Base-by-base conservation (phyloP, 23 red algal genomes). In the Chondrus crispus region DNA sequence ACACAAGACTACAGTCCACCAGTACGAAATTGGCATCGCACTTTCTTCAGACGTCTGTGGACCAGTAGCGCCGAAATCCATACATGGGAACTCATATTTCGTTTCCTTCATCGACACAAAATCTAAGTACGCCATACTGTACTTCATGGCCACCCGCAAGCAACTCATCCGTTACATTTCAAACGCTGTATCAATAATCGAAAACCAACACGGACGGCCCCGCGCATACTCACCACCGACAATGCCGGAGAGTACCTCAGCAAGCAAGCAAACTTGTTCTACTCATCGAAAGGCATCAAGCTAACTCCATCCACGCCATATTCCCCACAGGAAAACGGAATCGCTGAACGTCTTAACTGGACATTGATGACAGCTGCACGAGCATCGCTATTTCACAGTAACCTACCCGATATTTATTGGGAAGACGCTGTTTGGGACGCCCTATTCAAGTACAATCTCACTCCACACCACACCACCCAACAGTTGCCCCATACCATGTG, bases 211-310 rank as follows among this genome's bases (percentile, higher is more conserved):
- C 19, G 64, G 64, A n/a, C 13, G 14, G 16, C 30, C 14, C 64
- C 64, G 64, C 64, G 28, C 13, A 13, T 71, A n/a, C 29, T 71
- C 64, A n/a, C n/a, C 18, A 28, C n/a, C 18, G 76, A 81, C 40
- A 60, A 81, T 48, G 76, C 76, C 46, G 54, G 30, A 55, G 76
- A 81, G 54, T 81, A 81, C 49, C 24, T 28, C n/a, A 29, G 45
- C 4, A 4, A 53, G 12, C 16, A 8, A 5, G 54, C 33, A 5
- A 14, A 81, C 24, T 30, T 18, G 18, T 22, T 71, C 28, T 71
- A 71, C 64, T 0, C 19, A 35, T 26, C 64, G 29, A 71, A 71
- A 14, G 0, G 64, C 64, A 71, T 71, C 64, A 71, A 13, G 14
- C 30, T 30, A 71, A 71, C 14, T n/a, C 64, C 64, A 55, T 18